Percentiles rank a stretch among this genome's conserved stretches.
Evolutionary conservation across 192 early-diverging fungal genomes (phyloP).

Genomic region (Gamsiella multidivaricata): DNA sequence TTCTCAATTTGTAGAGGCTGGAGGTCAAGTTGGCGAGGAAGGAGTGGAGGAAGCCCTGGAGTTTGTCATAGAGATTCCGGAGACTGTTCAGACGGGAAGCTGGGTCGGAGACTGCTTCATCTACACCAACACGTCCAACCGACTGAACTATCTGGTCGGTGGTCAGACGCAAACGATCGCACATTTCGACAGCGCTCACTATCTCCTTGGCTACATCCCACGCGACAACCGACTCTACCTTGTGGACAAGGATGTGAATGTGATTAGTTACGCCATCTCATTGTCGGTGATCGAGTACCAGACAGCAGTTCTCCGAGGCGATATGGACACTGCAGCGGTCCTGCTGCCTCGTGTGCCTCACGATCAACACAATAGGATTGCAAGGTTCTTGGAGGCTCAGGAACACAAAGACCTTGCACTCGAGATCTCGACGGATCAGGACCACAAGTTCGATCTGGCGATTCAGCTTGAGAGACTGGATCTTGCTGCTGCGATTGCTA

Average conservation of each 20-base stretch:
- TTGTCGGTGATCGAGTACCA: constrained; percentile 98
- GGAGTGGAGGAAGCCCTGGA: constrained; percentile 97
- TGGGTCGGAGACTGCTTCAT: constrained; percentile 99
- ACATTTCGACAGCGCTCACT: constrained; percentile 94
- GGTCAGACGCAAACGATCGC: constrained; percentile 92
- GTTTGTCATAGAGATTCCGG: constrained; percentile 91
- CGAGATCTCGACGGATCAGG: constrained; percentile 93
- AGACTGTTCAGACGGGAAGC: constrained; percentile 90
- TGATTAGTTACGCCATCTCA: constrained; percentile 91
- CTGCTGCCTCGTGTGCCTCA: constrained; percentile 87
- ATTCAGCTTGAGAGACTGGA: constrained; percentile 87
- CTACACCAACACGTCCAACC: constrained; percentile 90
- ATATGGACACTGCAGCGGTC: constrained; percentile 82
- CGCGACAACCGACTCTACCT: constrained; percentile 95
- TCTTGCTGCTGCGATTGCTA: constrained; percentile 88
- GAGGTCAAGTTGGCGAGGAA: constrained; percentile 83
- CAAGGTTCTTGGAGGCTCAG: constrained; percentile 95
- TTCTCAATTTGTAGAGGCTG: constrained; percentile 73
- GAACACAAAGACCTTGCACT: constrained; percentile 92
- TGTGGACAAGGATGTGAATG: constrained; percentile 92
- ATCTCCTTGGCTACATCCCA: constrained; percentile 94
- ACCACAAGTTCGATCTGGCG: constrained; percentile 96
- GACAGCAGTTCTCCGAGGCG: constrained; percentile 95
- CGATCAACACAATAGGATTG: constrained; percentile 91
- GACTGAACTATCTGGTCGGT: constrained; percentile 97